Conservation (phyloP, 129 eudicot species). For the Centella asiatica region DNA sequence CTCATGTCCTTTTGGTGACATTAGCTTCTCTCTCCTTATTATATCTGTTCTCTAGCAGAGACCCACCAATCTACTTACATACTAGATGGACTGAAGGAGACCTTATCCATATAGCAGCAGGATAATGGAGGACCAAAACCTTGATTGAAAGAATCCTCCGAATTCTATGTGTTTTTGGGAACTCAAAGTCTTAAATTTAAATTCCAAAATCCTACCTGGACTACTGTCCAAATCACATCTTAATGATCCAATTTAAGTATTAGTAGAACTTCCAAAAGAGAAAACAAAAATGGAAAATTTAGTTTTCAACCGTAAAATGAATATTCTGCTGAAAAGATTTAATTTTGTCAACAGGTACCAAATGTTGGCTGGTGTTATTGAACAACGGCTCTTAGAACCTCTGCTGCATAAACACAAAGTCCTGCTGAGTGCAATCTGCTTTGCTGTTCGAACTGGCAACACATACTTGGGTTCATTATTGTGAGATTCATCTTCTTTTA, state of each 20-base stretch:
- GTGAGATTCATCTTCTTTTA: constrained; percentile 34
- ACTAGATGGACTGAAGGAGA: no score
- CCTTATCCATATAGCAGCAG: no score
- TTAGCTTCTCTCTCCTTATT: no score
- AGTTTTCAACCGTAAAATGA: neutral
- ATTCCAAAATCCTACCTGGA: no score
- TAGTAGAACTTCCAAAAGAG: no score
- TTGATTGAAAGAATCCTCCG: no score
- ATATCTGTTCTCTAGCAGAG: no score
- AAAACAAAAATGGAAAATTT: neutral
- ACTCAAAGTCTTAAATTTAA: no score
- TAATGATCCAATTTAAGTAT: neutral
- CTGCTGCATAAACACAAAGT: constrained; percentile 71
- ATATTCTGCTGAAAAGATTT: neutral
- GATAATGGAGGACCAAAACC: no score
- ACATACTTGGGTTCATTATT: constrained; percentile 86
- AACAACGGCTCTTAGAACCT: constrained; percentile 75
- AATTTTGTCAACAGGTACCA: constrained; percentile 50
- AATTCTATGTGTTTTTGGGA: no score
- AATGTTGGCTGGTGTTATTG: constrained; percentile 75
- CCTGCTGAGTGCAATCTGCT: constrained; percentile 73
- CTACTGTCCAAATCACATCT: neutral
- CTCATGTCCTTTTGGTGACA: no score
- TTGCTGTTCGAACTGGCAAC: constrained; percentile 87
- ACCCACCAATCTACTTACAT: no score